These are phyloP conservation scores for Fusarium pininemorale DNA, from an alignment of 2,329 filamentous ascomycete species.

Conservation along the genomic window DNA sequence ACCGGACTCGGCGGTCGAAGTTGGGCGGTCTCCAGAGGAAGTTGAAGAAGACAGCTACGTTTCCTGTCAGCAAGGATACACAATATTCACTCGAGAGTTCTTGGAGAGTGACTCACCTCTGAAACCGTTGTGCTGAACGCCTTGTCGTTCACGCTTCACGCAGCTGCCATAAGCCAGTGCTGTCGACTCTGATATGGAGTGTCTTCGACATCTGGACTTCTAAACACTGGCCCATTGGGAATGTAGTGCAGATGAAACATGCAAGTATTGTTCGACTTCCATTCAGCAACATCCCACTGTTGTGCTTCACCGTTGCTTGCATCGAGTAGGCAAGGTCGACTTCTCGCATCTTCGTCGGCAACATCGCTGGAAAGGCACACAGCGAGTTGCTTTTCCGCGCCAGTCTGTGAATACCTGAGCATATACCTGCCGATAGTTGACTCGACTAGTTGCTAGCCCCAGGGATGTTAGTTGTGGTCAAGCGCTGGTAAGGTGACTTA, in stretches of 20 bases:
- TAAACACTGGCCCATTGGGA: slow-evolving; percentile 43
- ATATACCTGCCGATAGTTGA: slow-evolving; percentile 41
- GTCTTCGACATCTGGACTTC: slow-evolving; percentile 37
- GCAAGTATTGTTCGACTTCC: slow-evolving; percentile 36
- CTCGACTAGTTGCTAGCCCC: slow-evolving; percentile 38
- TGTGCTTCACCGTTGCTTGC: slow-evolving; percentile 39
- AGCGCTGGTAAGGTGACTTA: neutral
- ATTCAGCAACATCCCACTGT: slow-evolving; percentile 45
- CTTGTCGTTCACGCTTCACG: slow-evolving; percentile 41
- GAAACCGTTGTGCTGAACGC: slow-evolving; percentile 43
- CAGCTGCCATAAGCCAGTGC: slow-evolving; percentile 47
- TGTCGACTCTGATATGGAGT: slow-evolving; percentile 39
- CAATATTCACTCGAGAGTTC: fast-evolving
- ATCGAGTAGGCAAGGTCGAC: slow-evolving; percentile 42
- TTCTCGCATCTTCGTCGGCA: slow-evolving; percentile 37
- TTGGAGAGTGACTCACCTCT: neutral
- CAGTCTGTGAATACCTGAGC: slow-evolving; percentile 41
- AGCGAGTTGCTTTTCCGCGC: slow-evolving; percentile 41
- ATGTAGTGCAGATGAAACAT: slow-evolving; percentile 44
- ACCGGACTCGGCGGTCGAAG: neutral
- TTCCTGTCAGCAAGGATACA: neutral
- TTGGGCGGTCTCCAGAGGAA: neutral
- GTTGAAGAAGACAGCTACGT: neutral
- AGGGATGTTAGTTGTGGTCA: neutral
- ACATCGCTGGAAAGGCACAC: slow-evolving; percentile 35